Percentiles rank a stretch among this genome's conserved stretches.
phyloP scores from a whole-genome alignment of 192 early-diverging fungal genomes.

The Rhizophagus clarus region DNA sequence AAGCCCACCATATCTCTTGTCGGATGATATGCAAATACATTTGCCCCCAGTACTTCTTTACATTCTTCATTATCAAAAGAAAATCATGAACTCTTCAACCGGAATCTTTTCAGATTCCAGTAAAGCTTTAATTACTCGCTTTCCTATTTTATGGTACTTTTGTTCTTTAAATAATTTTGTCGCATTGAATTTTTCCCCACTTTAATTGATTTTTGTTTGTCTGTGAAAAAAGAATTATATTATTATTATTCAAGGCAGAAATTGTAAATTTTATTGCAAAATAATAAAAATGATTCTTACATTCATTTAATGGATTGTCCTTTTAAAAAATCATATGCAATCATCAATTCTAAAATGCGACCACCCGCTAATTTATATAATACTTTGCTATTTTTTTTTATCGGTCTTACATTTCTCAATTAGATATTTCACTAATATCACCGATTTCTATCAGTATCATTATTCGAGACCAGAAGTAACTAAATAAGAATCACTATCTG shows the following conservation, averaged over 20 bases:
- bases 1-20: not conserved
- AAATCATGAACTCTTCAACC: not conserved
- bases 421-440: conserved; percentile 26
- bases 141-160: conserved; percentile 15
- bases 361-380: conserved; percentile 25
- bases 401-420: conserved; percentile 3
- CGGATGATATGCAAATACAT: conserved; percentile 1
- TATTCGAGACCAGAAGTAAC: conserved; percentile 26
- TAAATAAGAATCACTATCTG: not conserved
- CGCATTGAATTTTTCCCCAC: not conserved
- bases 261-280: not conserved
- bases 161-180: not conserved
- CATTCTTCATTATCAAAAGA: not conserved
- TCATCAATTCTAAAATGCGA: conserved; percentile 17
- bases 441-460: conserved; percentile 17
- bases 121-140: conserved; percentile 1
- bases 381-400: not conserved
- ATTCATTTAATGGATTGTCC: conserved; percentile 9
- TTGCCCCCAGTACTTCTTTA: not conserved
- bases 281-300: conserved; percentile 18
- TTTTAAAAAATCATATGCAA: not conserved
- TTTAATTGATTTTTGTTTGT: not conserved
- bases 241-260: conserved; percentile 2
- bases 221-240: not conserved
- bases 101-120: not conserved